phyloP scores from a whole-genome alignment of 176 grass and related monocot species.

The Typha latifolia region DNA sequence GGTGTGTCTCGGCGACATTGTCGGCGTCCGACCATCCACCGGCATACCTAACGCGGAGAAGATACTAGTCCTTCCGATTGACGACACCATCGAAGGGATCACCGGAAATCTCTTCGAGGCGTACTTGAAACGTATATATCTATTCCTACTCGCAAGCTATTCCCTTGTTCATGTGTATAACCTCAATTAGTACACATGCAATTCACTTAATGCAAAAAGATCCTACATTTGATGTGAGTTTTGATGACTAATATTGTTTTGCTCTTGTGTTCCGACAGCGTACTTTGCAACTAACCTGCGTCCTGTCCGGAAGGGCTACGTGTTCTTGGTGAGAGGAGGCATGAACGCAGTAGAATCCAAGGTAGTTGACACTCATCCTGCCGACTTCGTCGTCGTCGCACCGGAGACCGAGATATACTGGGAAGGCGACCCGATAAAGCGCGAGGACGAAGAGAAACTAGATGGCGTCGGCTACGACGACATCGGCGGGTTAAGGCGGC shows the following conservation, averaged over 20 bases:
- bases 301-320: conserved; percentile 32
- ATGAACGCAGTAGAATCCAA: conserved; percentile 47
- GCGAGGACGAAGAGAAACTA: conserved; percentile 45
- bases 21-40: conserved; percentile 12
- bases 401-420: conserved; percentile 11
- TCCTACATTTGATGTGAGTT: neutral
- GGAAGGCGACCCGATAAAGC: conserved; percentile 3
- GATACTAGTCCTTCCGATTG: conserved; percentile 15
- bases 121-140: conserved; percentile 25
- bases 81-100: conserved; percentile 28
- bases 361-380: conserved; percentile 22
- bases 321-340: conserved; percentile 35
- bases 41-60: neutral
- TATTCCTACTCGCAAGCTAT: no score
- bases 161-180: no score
- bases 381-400: conserved; percentile 22
- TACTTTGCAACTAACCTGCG: conserved; percentile 26
- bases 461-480: conserved; percentile 58
- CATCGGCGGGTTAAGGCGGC: conserved; percentile 40
- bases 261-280: conserved; percentile 11
- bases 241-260: neutral
- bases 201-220: no score
- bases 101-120: conserved; percentile 26
- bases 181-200: no score
- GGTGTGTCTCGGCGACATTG: conserved; percentile 30